Base-by-base conservation (phyloP, 2,329 filamentous ascomycete species). In the Ophiosphaerella korrae region DNA sequence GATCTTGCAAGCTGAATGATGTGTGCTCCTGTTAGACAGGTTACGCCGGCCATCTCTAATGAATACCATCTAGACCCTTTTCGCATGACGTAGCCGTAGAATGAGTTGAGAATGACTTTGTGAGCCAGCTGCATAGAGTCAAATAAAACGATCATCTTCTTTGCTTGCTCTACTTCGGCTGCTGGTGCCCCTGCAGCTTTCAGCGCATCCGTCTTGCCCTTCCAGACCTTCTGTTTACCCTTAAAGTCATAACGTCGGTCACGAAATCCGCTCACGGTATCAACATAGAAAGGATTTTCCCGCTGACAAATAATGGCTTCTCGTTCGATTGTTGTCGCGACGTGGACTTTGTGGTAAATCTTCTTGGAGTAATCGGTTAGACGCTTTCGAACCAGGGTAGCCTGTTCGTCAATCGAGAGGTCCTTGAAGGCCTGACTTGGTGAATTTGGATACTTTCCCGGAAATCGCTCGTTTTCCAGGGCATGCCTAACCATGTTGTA, bases 11-110 rank as follows among this genome's bases (percentile, higher is more conserved):
- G 86, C 69, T 99, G 94, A 71, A 99, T 99, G 70, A 99, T 99
- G 36, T 87, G 90, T 29, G 94, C 94, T 55, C 94, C 94, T 1
- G 94, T 99, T 72, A 99, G 79, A 77, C 94, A 99, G 36, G 94
- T 99, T 4, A 99, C 94, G 63, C 94, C 94, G 13, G 95, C 94
- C 94, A 99, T 99, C 72, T 99, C 94, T 84, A 99, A 88, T 14
- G 94, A 99, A 72, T 99, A 99, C 94, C 94, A 99, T 48, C 94
- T 86, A 33, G 94, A 99, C 31, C 94, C 94, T 73, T 99, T 99
- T 78, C 94, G 84, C 94, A 99, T 99, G 72, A 97, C 94, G 71
- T 99, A 99, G 57, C 94, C 94, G 64, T 99, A 99, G 79, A 99
- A 99, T 48, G 92, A 96, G 79, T 99, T 99, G 48, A 99, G 74